A percentile compares a stretch with the other conserved stretches of the same genome.
Conservation (phyloP, 116 monocot species). For the Dioscorea cayenensis region DNA sequence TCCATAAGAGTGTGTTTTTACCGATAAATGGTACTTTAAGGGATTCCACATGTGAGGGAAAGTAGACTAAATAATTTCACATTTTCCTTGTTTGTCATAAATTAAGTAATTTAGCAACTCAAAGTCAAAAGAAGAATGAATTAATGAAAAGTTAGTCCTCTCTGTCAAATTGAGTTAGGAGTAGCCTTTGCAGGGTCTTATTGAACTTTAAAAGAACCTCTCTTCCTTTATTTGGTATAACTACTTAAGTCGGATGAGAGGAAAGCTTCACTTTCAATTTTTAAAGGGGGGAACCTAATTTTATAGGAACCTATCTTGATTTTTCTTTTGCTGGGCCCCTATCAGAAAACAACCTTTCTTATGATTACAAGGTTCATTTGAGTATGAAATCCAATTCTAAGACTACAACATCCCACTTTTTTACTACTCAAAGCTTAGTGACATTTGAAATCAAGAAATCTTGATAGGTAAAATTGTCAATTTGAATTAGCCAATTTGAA, state of each 20-base stretch:
- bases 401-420: constrained; percentile 26
- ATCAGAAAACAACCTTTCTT: constrained; percentile 14
- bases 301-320: background rate
- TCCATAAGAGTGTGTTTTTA: too few relatives aligned
- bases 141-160: too few relatives aligned
- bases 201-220: background rate
- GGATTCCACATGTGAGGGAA: too few relatives aligned
- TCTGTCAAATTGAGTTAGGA: too few relatives aligned
- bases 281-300: background rate
- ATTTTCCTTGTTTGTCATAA: too few relatives aligned
- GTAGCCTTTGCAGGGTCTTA: too few relatives aligned
- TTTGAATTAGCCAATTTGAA: constrained; percentile 13
- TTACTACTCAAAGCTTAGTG: constrained; percentile 20
- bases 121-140: too few relatives aligned
- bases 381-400: constrained; percentile 30
- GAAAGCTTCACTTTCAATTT: background rate
- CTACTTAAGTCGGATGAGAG: constrained; percentile 2
- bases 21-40: too few relatives aligned
- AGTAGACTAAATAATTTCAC: too few relatives aligned
- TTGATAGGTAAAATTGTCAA: constrained; percentile 11
- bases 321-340: constrained; percentile 18
- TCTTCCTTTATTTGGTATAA: constrained; percentile 4
- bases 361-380: constrained; percentile 14
- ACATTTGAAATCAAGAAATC: constrained; percentile 27
- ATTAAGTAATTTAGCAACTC: too few relatives aligned